A percentile compares a stretch with the other conserved stretches of the same genome.
Evolutionary conservation across 371 early-diverging fungal species (phyloP).

Genomic region (Mortierella polycephala): DNA sequence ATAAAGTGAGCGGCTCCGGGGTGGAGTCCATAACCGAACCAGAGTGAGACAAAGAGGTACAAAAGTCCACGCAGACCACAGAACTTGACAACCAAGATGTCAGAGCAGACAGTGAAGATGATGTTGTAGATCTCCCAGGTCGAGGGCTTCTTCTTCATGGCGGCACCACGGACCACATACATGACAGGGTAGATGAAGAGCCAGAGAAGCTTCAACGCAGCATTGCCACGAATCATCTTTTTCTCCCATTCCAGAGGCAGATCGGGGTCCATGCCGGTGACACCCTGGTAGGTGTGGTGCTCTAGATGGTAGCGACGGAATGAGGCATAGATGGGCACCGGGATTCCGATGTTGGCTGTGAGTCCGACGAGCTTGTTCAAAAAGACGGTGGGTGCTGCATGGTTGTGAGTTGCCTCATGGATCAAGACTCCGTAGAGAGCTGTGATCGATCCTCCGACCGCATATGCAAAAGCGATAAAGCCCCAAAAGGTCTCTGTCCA

Average conservation of each 20-base stretch:
- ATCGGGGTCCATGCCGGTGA: conserved; percentile 95
- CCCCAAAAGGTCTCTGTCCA: conserved; percentile 69
- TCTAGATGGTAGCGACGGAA: conserved; percentile 96
- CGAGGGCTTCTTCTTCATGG: conserved; percentile 77
- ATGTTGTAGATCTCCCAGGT: conserved; percentile 89
- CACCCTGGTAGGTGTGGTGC: conserved; percentile 97
- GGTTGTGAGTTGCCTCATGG: conserved; percentile 93
- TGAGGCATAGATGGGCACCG: conserved; percentile 83
- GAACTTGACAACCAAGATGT: conserved; percentile 64
- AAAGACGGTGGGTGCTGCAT: conserved; percentile 75
- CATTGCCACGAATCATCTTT: conserved; percentile 80
- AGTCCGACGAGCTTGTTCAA: conserved; percentile 86
- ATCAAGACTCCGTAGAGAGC: conserved; percentile 83
- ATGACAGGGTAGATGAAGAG: conserved; percentile 88
- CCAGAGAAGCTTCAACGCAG: conserved; percentile 81
- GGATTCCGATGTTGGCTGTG: conserved; percentile 87
- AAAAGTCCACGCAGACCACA: conserved; percentile 77
- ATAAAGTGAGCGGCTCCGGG: conserved; percentile 98
- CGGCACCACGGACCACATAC: conserved; percentile 91
- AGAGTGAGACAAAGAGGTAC: conserved; percentile 84
- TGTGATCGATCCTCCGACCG: conserved; percentile 87
- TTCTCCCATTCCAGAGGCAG: conserved; percentile 92
- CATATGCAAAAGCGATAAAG: conserved; percentile 74
- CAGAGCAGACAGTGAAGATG: conserved; percentile 70
- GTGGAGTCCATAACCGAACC: conserved; percentile 93